A percentile compares a stretch with the other conserved stretches of the same genome.
Evolutionary conservation across 2,329 filamentous ascomycete species (phyloP).

Genomic region (Aspergillus fructus): DNA sequence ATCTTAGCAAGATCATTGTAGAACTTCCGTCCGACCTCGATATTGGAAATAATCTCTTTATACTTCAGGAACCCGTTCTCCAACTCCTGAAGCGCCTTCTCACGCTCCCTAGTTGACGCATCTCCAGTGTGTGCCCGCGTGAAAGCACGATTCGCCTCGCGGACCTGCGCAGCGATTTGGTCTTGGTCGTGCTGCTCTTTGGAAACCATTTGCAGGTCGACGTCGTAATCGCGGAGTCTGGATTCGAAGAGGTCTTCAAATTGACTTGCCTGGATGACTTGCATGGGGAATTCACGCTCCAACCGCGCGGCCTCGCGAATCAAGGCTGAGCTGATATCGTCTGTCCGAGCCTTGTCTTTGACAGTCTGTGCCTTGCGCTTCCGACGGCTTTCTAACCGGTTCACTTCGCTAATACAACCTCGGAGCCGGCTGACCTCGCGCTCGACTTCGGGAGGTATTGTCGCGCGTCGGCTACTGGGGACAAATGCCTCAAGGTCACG

Average conservation of each 20-base stretch:
- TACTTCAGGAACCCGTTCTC: constrained; percentile 95
- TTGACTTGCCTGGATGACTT: constrained; percentile 79
- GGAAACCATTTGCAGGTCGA: constrained; percentile 68
- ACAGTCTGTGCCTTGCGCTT: constrained; percentile 76
- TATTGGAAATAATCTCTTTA: constrained; percentile 89
- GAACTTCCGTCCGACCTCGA: constrained; percentile 90
- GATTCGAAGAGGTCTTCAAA: constrained; percentile 90
- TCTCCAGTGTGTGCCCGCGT: constrained; percentile 69
- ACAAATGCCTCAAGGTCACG: constrained; percentile 83
- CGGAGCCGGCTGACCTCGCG: constrained; percentile 74
- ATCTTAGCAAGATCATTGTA: constrained; percentile 95
- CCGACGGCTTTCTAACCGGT: constrained; percentile 76
- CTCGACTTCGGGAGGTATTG: constrained; percentile 78
- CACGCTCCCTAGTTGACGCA: constrained; percentile 68
- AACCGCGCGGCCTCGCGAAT: constrained; percentile 78
- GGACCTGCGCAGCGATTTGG: constrained; percentile 65
- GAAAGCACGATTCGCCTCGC: constrained; percentile 76
- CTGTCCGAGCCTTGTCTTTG: constrained; percentile 74
- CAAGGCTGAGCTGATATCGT: constrained; percentile 86
- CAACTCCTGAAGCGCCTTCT: constrained; percentile 80
- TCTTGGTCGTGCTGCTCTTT: constrained; percentile 77
- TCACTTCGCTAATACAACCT: constrained; percentile 79
- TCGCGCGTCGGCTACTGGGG: constrained; percentile 75
- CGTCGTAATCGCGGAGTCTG: constrained; percentile 76
- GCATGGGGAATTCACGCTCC: constrained; percentile 82